Percentiles rank a stretch among this genome's conserved stretches.
Evolutionary conservation across 805 yeast species (phyloP).

Genomic region (Yarrowia sp.): DNA sequence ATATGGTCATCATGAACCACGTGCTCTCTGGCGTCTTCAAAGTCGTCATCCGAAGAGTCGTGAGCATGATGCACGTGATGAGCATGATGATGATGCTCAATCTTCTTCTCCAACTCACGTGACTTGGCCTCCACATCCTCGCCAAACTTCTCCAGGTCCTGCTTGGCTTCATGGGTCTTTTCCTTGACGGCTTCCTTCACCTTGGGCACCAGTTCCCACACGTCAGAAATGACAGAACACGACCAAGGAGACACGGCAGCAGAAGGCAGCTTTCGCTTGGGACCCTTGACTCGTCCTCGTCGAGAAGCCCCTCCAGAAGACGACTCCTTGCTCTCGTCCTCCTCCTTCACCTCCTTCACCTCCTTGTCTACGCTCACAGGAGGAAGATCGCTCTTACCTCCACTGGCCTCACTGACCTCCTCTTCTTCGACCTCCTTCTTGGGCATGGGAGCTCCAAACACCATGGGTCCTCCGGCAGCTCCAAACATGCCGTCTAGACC

Average conservation of each 20-base stretch:
- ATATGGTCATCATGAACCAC: background rate
- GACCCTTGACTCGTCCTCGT: conserved; percentile 37
- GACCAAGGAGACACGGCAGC: conserved; percentile 33
- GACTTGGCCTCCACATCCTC: background rate
- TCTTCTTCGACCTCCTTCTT: conserved; percentile 25
- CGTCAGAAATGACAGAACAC: conserved; percentile 4
- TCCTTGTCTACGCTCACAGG: conserved; percentile 9
- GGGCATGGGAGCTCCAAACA: conserved; percentile 38
- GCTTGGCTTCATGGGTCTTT: background rate
- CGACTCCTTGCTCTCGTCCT: background rate
- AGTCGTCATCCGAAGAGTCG: conserved; percentile 19
- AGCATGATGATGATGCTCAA: background rate
- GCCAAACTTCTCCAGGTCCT: background rate
- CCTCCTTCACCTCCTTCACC: conserved; percentile 6
- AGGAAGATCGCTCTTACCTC: conserved; percentile 4
- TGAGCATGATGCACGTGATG: background rate
- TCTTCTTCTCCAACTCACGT: background rate
- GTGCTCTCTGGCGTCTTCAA: conserved; percentile 14
- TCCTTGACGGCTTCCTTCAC: background rate
- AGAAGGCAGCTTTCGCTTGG: conserved; percentile 25
- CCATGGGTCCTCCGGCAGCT: conserved; percentile 22
- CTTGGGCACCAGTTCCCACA: conserved; percentile 24
- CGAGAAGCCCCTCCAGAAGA: background rate
- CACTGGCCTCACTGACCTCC: conserved; percentile 3
- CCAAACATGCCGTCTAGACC: conserved; percentile 38